Conservation (phyloP, 169 alveolate species). For the Theileria annulata region DNA sequence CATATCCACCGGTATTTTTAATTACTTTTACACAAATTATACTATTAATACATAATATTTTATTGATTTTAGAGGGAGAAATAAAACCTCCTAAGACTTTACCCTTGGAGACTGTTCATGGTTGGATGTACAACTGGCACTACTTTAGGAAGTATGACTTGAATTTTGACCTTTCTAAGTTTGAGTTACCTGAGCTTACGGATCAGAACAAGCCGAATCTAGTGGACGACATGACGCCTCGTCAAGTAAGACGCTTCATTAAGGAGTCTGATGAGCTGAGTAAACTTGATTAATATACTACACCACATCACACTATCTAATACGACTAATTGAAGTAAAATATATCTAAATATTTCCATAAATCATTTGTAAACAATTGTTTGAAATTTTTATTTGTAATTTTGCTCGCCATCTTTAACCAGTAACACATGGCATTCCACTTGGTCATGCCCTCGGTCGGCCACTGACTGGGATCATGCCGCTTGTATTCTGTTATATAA, state of each 20-base stretch:
- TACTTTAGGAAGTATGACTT: slow-evolving; percentile 56
- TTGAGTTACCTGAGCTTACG: slow-evolving; percentile 4
- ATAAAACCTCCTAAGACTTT: slow-evolving; percentile 23
- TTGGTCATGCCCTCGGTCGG: no score
- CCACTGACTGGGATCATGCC: no score
- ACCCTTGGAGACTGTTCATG: slow-evolving; percentile 60
- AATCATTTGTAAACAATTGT: no score
- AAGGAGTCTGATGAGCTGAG: slow-evolving; percentile 13
- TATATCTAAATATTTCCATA: no score
- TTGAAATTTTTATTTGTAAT: no score
- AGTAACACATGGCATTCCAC: no score
- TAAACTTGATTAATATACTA: neutral
- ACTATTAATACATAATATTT: neutral
- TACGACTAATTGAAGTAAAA: neutral
- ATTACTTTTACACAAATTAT: neutral
- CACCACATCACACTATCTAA: neutral
- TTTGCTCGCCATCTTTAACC: no score
- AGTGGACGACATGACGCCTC: slow-evolving; percentile 28
- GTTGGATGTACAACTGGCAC: slow-evolving; percentile 72
- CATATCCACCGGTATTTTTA: slow-evolving; percentile 21
- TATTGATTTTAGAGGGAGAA: slow-evolving; percentile 26
- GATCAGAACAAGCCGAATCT: slow-evolving; percentile 6
- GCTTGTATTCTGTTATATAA: no score
- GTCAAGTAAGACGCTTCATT: slow-evolving; percentile 17
- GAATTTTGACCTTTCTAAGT: slow-evolving; percentile 36